phyloP scores from a whole-genome alignment of 1,139 yeast genomes.

The Zygosaccharomyces sapae region DNA sequence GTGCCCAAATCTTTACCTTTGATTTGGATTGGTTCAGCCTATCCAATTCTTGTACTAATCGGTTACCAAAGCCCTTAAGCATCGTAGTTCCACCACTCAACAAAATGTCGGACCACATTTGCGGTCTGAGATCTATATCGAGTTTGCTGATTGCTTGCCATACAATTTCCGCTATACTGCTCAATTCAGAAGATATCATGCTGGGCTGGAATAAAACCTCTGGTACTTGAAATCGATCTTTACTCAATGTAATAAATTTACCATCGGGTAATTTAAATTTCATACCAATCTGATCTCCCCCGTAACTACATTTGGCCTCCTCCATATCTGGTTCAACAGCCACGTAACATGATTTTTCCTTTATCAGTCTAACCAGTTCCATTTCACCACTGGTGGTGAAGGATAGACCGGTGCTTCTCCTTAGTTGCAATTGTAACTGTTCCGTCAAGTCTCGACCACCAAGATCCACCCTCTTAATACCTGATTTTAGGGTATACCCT shows the following conservation, averaged over 20 bases:
- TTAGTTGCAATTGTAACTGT: slow-evolving; percentile 60
- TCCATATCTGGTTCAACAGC: slow-evolving; percentile 68
- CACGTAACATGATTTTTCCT: slow-evolving; percentile 69
- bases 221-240: slow-evolving; percentile 60
- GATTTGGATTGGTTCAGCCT: slow-evolving; percentile 45
- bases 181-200: slow-evolving; percentile 68
- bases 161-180: slow-evolving; percentile 64
- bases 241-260: slow-evolving; percentile 55
- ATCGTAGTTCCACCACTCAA: slow-evolving; percentile 86
- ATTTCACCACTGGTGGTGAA: slow-evolving; percentile 56
- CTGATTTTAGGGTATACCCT: slow-evolving; percentile 74
- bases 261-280: slow-evolving; percentile 81
- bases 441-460: slow-evolving; percentile 89
- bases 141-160: slow-evolving; percentile 64
- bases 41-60: slow-evolving; percentile 68
- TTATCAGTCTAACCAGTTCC: slow-evolving; percentile 74
- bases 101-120: slow-evolving; percentile 65
- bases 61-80: slow-evolving; percentile 72
- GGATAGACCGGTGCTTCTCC: slow-evolving; percentile 48
- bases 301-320: slow-evolving; percentile 43
- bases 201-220: slow-evolving; percentile 82
- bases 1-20: slow-evolving; percentile 79
- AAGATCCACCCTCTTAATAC: slow-evolving; percentile 70
- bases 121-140: slow-evolving; percentile 72
- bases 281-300: slow-evolving; percentile 17